Percentiles rank a stretch among this genome's conserved stretches.
phyloP scores from a whole-genome alignment of 208 protist genomes.

The Porcisia deanei region DNA sequence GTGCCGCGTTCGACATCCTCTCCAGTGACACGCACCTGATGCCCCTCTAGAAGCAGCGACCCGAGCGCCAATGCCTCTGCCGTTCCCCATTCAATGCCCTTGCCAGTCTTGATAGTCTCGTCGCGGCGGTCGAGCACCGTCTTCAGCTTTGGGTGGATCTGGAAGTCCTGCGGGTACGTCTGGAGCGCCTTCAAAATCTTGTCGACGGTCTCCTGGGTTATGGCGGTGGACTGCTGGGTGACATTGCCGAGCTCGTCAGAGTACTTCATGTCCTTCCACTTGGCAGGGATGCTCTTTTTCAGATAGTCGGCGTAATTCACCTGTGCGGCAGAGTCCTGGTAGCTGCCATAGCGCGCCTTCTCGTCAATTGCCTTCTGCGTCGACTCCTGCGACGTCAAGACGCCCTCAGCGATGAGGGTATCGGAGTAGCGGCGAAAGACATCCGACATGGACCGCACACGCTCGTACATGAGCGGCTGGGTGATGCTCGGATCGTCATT shows the following conservation, averaged over 20 bases:
- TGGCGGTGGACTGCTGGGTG: constrained; percentile 61
- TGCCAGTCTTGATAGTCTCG: constrained; percentile 68
- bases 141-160: constrained; percentile 79
- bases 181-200: constrained; percentile 60
- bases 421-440: constrained; percentile 87
- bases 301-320: constrained; percentile 90
- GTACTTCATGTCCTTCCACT: constrained; percentile 80
- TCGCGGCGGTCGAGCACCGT: constrained; percentile 78
- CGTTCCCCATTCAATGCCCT: constrained; percentile 94
- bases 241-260: constrained; percentile 77
- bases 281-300: constrained; percentile 55
- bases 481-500: constrained; percentile 98
- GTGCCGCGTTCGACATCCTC: constrained; percentile 98
- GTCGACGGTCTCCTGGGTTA: constrained; percentile 59
- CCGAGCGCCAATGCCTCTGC: constrained; percentile 96
- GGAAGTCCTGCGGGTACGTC: constrained; percentile 80
- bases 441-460: constrained; percentile 84
- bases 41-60: constrained; percentile 94
- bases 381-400: constrained; percentile 72
- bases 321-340: constrained; percentile 53
- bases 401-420: constrained; percentile 73
- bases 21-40: constrained; percentile 93
- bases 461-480: constrained; percentile 96
- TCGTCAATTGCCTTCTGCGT: constrained; percentile 74
- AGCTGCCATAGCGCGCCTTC: constrained; percentile 82